Conservation (phyloP, 2,329 filamentous ascomycete species). For the Neopestalotiopsis clavispora region DNA sequence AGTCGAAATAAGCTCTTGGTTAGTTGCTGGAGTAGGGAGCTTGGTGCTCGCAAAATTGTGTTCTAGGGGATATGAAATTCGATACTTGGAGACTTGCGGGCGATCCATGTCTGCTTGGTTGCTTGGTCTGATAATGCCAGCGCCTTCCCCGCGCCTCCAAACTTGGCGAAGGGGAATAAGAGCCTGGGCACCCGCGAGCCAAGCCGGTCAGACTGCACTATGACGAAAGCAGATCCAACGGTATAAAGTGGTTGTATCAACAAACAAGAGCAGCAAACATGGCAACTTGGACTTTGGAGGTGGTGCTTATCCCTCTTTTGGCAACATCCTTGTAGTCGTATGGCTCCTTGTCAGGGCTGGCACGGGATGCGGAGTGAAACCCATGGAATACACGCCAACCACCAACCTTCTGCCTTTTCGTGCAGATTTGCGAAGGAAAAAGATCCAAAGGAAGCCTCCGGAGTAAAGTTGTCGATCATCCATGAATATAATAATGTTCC, state of each 20-base stretch:
- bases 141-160: neutral
- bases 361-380: neutral
- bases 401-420: too few species aligned
- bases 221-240: slow-evolving; percentile 1
- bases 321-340: neutral
- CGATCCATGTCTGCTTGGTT: slow-evolving; percentile 1
- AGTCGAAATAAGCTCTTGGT: neutral
- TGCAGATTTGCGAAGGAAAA: too few species aligned
- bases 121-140: neutral
- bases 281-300: neutral
- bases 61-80: neutral
- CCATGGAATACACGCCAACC: neutral
- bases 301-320: neutral
- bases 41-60: neutral
- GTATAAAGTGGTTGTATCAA: neutral
- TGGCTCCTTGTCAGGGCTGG: neutral
- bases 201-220: neutral
- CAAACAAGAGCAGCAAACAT: neutral
- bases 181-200: neutral
- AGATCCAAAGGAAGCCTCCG: too few species aligned
- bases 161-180: neutral
- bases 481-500: neutral
- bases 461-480: neutral
- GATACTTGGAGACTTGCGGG: neutral
- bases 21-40: neutral